phyloP scores from a whole-genome alignment of 2,329 filamentous ascomycete species.

The Coleophoma crateriformis region DNA sequence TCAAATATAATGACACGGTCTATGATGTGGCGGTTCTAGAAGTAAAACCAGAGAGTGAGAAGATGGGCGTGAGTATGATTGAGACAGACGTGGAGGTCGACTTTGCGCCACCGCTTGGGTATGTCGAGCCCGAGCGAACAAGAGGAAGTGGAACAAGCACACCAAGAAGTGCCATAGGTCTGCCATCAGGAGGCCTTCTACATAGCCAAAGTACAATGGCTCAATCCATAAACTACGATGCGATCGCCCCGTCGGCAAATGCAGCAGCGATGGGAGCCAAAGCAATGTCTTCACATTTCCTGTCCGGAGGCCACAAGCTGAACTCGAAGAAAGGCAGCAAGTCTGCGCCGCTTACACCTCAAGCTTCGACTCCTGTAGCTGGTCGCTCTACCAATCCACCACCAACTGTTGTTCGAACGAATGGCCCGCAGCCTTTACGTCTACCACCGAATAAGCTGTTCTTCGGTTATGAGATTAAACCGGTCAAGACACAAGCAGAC shows the following conservation, averaged over 20 bases:
- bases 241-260: conserved; percentile 75
- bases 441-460: conserved; percentile 88
- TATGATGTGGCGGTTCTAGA: conserved; percentile 93
- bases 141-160: conserved; percentile 75
- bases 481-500: conserved; percentile 73
- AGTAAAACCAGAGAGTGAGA: conserved; percentile 78
- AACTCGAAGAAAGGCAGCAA: conserved; percentile 78
- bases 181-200: conserved; percentile 67
- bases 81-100: conserved; percentile 97
- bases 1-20: conserved; percentile 90
- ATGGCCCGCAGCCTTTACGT: conserved; percentile 81
- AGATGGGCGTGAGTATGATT: conserved; percentile 86
- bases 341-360: conserved; percentile 54
- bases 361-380: conserved; percentile 66
- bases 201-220: conserved; percentile 92
- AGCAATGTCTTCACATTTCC: conserved; percentile 70
- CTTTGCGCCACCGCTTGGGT: conserved; percentile 89
- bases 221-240: conserved; percentile 91
- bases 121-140: conserved; percentile 74
- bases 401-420: conserved; percentile 43
- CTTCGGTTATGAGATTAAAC: conserved; percentile 92
- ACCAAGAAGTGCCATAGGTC: conserved; percentile 60
- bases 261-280: conserved; percentile 57
- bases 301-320: conserved; percentile 75
- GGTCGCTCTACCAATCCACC: conserved; percentile 37